These are phyloP conservation scores for Aegilops speltoides DNA, from an alignment of 176 grass and related monocot species.

Conservation along the genomic window DNA sequence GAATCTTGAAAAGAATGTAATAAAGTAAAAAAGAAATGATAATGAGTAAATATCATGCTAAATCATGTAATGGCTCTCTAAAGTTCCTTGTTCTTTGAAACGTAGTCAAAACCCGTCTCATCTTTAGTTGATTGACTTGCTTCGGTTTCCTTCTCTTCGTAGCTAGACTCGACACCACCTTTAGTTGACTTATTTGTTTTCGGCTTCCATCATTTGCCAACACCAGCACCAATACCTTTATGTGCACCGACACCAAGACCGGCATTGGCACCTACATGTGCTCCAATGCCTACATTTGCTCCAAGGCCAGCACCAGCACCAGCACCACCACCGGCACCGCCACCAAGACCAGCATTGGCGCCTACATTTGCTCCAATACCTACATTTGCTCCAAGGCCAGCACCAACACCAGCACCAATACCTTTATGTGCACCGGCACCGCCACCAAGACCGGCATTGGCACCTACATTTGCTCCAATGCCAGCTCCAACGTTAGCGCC, in stretches of 20 bases:
- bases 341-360: background rate
- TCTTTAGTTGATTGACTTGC: background rate
- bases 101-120: background rate
- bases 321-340: background rate
- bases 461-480: background rate
- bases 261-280: background rate
- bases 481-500: background rate
- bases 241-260: background rate
- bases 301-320: background rate
- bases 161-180: background rate
- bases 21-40: no score
- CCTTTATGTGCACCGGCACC: background rate
- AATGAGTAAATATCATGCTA: background rate
- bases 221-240: background rate
- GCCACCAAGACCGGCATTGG: background rate
- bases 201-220: background rate
- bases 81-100: background rate
- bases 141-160: background rate
- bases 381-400: background rate
- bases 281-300: background rate
- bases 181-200: background rate
- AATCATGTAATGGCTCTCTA: background rate
- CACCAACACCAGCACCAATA: background rate
- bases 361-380: background rate
- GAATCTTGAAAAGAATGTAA: no score